Evolutionary conservation across 805 yeast genomes (phyloP).

Genomic region (Millerago galiae): DNA sequence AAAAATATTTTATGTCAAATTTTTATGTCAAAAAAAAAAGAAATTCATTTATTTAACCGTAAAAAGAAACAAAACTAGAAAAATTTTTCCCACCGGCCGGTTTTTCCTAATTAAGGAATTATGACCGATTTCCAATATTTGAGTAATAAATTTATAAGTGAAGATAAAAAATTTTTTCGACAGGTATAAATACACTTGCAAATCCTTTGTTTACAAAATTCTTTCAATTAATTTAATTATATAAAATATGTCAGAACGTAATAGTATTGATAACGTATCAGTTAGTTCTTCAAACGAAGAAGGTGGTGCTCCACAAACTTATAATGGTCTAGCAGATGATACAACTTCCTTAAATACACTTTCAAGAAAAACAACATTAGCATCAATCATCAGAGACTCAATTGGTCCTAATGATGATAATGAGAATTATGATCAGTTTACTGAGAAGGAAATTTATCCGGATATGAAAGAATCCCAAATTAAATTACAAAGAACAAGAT

Average conservation of each 20-base stretch:
- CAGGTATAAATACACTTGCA: no score
- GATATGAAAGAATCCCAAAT: conserved; percentile 31
- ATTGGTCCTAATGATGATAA: neutral
- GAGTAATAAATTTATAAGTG: no score
- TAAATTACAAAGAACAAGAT: conserved; percentile 35
- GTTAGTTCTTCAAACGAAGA: neutral
- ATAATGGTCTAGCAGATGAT: neutral
- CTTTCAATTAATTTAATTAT: no score
- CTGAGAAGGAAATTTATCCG: conserved; percentile 31
- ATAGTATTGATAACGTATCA: neutral
- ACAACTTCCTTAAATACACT: neutral
- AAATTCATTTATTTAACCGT: no score
- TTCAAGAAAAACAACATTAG: conserved; percentile 1
- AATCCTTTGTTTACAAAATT: no score
- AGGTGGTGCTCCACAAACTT: neutral
- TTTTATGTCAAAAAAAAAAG: no score
- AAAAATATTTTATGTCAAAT: no score
- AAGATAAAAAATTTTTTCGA: no score
- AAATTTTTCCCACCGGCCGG: no score
- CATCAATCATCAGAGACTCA: conserved; percentile 1
- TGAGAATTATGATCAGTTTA: conserved; percentile 11
- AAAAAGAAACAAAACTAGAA: no score
- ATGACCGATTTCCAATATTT: no score
- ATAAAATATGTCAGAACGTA: neutral
- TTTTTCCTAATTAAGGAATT: no score